Evolutionary conservation across 78 protist species (phyloP), one percentile per base, ranked within the genome.

Genomic region (Tieghemostelium lacteum): DNA sequence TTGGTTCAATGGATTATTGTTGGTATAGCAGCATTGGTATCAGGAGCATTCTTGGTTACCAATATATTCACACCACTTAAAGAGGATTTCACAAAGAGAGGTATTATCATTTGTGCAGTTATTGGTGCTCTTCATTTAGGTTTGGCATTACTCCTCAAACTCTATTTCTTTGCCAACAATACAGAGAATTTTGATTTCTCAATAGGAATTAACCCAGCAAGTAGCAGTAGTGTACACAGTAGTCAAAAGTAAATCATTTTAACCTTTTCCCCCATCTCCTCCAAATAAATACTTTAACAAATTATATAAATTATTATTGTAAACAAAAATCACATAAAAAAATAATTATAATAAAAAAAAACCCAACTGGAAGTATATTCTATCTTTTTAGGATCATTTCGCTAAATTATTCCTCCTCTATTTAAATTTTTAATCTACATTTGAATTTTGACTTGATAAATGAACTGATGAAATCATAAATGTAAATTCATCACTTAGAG

Each of bases 31-130:
- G 19, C 89, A 3, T 5, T 66, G 14, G 52, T 83, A 2, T 57
- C 72, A 29, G 89, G 89, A 40, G 75, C 65, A 31, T 83, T 83
- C 62, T 73, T 83, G n/a, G 89, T 83, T 8, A 69, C 89, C 62
- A 83, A 83, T 20, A 67, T 83, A 28, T 83, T 83, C n/a, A 55
- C 89, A 17, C 89, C 89, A 42, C 75, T 83, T 6, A 83, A 83
- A 69, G 77, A 58, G 6, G 89, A 83, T 40, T 55, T 40, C 26
- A 69, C 89, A 3, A 83, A 83, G 75, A 52, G 89, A 58, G 89
- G 80, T 60, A 10, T 83, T 24, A 83, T 83, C 49, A 83, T 83
- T 58, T 66, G 76, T 29, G 89, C 57, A 6, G 71, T 66, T 6
- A 58, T 83, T 45, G 89, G 65, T 37, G 89, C 78, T 4, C 34